phyloP scores from a whole-genome alignment of 768 basidiomycete species.

The Rhodotorula toruloides region DNA sequence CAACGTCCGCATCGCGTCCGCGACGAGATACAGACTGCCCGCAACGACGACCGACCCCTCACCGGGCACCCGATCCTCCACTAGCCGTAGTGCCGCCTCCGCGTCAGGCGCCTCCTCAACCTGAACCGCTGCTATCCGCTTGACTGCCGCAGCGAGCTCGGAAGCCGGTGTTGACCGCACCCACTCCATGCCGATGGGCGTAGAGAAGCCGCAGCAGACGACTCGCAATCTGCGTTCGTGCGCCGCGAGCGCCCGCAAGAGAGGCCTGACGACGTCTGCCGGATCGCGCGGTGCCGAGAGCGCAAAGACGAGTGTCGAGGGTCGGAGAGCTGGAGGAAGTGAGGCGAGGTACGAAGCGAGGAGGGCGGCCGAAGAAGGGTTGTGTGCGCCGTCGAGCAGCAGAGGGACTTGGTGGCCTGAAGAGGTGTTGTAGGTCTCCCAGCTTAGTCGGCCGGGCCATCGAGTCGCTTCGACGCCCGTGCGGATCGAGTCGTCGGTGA shows the following conservation, averaged over 20 bases:
- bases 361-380: slow-evolving; percentile 65
- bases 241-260: slow-evolving; percentile 30
- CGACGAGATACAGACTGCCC: slow-evolving; percentile 90
- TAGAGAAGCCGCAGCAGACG: slow-evolving; percentile 60
- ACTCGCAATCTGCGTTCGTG: slow-evolving; percentile 44
- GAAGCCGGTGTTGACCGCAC: slow-evolving; percentile 59
- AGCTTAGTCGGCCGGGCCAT: slow-evolving; percentile 85
- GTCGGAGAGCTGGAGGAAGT: slow-evolving; percentile 46
- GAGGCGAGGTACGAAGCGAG: slow-evolving; percentile 62
- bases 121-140: slow-evolving; percentile 48
- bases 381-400: slow-evolving; percentile 91
- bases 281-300: slow-evolving; percentile 67
- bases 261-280: slow-evolving; percentile 19
- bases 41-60: slow-evolving; percentile 58
- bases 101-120: neutral
- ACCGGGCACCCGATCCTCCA: neutral
- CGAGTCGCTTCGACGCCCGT: slow-evolving; percentile 57
- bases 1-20: slow-evolving; percentile 54
- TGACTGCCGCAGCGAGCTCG: slow-evolving; percentile 50
- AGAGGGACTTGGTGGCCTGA: too few relatives aligned
- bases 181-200: slow-evolving; percentile 92
- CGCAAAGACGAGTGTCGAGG: slow-evolving; percentile 66
- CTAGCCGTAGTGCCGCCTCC: neutral
- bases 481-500: slow-evolving; percentile 55
- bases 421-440: slow-evolving; percentile 48